Percentiles rank a stretch among this genome's conserved stretches.
These are phyloP conservation scores for Citeromyces nyonsensis DNA, from an alignment of 805 yeast species.

Conservation along the genomic window DNA sequence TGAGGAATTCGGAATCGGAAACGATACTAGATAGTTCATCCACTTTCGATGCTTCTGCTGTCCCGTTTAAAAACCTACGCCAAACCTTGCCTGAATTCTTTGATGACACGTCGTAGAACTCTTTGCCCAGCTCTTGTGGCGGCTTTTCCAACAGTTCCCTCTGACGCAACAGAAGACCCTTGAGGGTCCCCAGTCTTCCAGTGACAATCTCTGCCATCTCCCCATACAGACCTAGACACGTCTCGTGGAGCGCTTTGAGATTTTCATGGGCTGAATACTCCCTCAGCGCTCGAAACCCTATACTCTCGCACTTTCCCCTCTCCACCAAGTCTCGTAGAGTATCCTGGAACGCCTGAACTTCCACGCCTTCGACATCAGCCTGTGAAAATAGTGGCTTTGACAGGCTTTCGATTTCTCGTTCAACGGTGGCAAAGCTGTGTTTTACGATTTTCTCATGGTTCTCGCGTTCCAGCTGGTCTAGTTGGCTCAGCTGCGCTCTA, in stretches of 20 bases:
- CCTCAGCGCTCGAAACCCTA: slow-evolving; percentile 10
- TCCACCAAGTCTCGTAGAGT: slow-evolving; percentile 15
- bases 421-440: too few relatives aligned
- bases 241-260: slow-evolving; percentile 10
- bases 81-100: slow-evolving; percentile 14
- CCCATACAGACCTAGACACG: slow-evolving; percentile 11
- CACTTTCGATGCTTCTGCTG: background rate
- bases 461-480: too few relatives aligned
- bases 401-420: too few relatives aligned
- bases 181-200: slow-evolving; percentile 14
- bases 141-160: slow-evolving; percentile 8
- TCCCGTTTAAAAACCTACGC: slow-evolving; percentile 8
- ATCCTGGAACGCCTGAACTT: slow-evolving; percentile 3
- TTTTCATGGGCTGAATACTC: slow-evolving; percentile 11
- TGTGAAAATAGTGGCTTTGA: too few relatives aligned
- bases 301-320: slow-evolving; percentile 14
- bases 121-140: too few relatives aligned
- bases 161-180: slow-evolving; percentile 15
- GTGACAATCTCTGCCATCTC: slow-evolving; percentile 11
- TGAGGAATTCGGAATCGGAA: background rate
- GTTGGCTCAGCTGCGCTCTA: too few relatives aligned
- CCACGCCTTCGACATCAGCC: background rate
- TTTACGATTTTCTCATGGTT: too few relatives aligned
- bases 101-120: slow-evolving; percentile 11
- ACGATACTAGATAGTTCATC: too few relatives aligned